Percentiles rank a stretch among this genome's conserved stretches.
Evolutionary conservation across 1,284 basidiomycete species (phyloP).

Genomic region (Sanghuangporus sanghuang): DNA sequence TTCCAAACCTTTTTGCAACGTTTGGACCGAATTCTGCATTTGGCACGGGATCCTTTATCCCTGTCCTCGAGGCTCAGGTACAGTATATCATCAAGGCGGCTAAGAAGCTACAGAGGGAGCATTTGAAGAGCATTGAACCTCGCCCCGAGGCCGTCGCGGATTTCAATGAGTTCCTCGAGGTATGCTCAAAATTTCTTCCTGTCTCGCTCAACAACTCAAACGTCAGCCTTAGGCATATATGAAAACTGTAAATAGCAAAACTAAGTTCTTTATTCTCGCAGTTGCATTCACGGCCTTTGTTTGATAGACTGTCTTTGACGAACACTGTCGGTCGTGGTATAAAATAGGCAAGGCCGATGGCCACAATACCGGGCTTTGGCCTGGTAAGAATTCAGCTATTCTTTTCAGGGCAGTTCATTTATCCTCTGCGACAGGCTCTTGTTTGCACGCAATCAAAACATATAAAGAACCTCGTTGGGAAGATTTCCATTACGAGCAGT

Average conservation of each 20-base stretch:
- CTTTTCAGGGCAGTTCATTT: background rate
- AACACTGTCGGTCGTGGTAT: slow-evolving; percentile 61
- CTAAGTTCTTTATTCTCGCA: background rate
- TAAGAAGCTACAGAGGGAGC: slow-evolving; percentile 52
- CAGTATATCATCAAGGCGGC: slow-evolving; percentile 48
- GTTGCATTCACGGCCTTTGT: background rate
- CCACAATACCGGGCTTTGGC: slow-evolving; percentile 52
- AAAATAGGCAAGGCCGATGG: slow-evolving; percentile 56
- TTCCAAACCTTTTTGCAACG: slow-evolving; percentile 54
- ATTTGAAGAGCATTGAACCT: slow-evolving; percentile 51
- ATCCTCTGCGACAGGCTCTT: slow-evolving; percentile 35
- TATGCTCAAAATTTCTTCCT: slow-evolving; percentile 17
- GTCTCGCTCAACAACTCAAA: background rate
- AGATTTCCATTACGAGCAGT: slow-evolving; percentile 50
- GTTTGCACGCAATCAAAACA: slow-evolving; percentile 44
- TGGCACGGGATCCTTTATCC: slow-evolving; percentile 46
- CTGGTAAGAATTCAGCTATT: slow-evolving; percentile 31
- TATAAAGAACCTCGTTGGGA: slow-evolving; percentile 59
- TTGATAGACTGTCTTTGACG: slow-evolving; percentile 48
- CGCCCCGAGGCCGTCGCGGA: slow-evolving; percentile 51
- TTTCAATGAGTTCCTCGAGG: slow-evolving; percentile 51
- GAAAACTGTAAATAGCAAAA: slow-evolving; percentile 32
- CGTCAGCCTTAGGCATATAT: slow-evolving; percentile 35
- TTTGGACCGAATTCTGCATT: slow-evolving; percentile 48
- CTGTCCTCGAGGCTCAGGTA: slow-evolving; percentile 48